Evolutionary conservation across 108 stramenopile genomes (phyloP).

Genomic region (Cyclotella atomus): DNA sequence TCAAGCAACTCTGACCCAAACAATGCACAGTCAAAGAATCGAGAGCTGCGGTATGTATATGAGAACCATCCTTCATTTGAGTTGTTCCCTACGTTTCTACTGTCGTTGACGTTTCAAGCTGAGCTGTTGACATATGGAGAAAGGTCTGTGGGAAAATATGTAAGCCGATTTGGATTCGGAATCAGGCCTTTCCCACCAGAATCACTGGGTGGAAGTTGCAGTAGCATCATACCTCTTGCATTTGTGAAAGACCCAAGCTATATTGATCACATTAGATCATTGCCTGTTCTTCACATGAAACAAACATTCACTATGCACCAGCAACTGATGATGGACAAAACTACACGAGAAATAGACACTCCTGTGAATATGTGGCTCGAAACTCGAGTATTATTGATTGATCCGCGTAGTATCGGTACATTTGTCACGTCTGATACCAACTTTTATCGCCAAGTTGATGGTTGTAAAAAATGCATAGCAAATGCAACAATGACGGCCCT

Average conservation of each 20-base stretch:
- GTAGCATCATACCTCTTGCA: slow-evolving; percentile 34
- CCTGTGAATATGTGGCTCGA: slow-evolving; percentile 25
- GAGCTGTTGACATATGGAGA: background rate
- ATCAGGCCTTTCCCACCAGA: slow-evolving; percentile 80
- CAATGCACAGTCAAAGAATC: slow-evolving; percentile 4
- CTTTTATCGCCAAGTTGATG: slow-evolving; percentile 14
- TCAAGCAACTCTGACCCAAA: too few relatives aligned
- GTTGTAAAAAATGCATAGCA: slow-evolving; percentile 33
- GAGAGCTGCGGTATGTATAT: slow-evolving; percentile 64
- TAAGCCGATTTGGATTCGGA: slow-evolving; percentile 22
- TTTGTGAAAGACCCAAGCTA: slow-evolving; percentile 31
- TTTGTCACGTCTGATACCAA: slow-evolving; percentile 72
- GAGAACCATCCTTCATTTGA: slow-evolving; percentile 66
- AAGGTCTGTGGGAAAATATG: background rate
- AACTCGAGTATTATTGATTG: slow-evolving; percentile 40
- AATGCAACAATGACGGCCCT: slow-evolving; percentile 68
- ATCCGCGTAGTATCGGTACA: slow-evolving; percentile 75
- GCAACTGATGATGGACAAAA: slow-evolving; percentile 10
- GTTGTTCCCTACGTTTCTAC: slow-evolving; percentile 66
- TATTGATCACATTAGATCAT: slow-evolving; percentile 15
- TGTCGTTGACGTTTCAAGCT: slow-evolving; percentile 63
- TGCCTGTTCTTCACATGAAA: slow-evolving; percentile 72
- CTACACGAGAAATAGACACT: slow-evolving; percentile 1
- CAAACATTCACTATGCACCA: slow-evolving; percentile 65
- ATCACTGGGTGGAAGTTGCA: slow-evolving; percentile 34